Evolutionary conservation across 2,329 filamentous ascomycete genomes (phyloP).

Genomic region (Penicillium psychrosexuale): DNA sequence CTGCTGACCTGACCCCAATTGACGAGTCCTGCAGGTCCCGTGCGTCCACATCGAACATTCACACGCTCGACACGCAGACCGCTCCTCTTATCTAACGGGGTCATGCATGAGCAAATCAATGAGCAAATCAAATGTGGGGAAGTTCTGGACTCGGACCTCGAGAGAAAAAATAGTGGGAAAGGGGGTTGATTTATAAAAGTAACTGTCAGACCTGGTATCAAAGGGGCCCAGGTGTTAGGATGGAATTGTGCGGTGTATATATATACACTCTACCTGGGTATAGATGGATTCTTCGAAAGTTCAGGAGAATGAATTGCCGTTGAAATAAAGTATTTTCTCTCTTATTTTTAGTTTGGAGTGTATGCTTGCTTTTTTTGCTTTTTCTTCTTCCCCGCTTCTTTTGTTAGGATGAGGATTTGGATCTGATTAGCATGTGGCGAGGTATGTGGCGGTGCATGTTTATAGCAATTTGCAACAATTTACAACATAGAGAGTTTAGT

Average conservation of each 20-base stretch:
- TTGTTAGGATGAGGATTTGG: neutral
- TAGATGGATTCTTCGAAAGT: neutral
- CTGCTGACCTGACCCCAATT: neutral
- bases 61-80: conserved; percentile 3
- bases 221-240: neutral
- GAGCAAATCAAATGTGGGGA: neutral
- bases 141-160: neutral
- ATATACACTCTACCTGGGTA: too few species aligned
- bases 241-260: neutral
- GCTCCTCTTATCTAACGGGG: conserved; percentile 1
- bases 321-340: conserved; percentile 17
- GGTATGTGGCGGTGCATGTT: neutral
- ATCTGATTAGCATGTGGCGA: neutral
- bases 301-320: neutral
- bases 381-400: neutral
- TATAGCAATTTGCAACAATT: too few species aligned
- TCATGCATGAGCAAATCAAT: neutral
- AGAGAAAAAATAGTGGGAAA: neutral
- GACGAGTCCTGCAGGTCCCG: conserved; percentile 4
- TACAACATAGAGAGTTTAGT: too few species aligned
- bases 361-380: neutral
- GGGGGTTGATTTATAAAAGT: neutral
- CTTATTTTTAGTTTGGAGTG: neutral
- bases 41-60: neutral
- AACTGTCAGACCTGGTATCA: too few species aligned